Conservation (phyloP, 2,329 filamentous ascomycete species). For the Periglandula ipomoeae region DNA sequence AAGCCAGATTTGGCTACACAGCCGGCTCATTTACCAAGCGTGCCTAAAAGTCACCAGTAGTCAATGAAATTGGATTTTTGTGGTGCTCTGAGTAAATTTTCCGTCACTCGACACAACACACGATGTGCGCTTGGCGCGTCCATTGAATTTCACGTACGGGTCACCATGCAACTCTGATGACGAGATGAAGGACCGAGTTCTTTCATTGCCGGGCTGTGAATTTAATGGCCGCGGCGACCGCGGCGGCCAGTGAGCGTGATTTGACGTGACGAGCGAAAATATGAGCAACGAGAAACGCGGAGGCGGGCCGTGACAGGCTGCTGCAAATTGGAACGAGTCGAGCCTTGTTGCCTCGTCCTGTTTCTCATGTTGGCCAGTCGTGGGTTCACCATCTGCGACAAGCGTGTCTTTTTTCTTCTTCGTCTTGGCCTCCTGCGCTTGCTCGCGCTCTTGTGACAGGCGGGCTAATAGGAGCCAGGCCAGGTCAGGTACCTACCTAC, state of each 20-base stretch:
- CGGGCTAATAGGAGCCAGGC: not conserved
- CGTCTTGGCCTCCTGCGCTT: not conserved
- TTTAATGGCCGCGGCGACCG: not conserved
- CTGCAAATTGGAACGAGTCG: slow-evolving; percentile 3
- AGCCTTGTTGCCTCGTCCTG: slow-evolving; percentile 4
- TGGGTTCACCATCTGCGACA: slow-evolving; percentile 12
- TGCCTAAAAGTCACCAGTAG: too few species aligned
- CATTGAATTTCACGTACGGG: too few species aligned
- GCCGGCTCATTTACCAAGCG: too few species aligned
- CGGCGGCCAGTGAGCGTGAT: not conserved
- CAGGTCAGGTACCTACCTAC: too few species aligned
- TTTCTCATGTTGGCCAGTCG: slow-evolving; percentile 11
- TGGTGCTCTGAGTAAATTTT: too few species aligned
- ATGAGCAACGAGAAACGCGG: not conserved
- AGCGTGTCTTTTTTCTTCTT: not conserved
- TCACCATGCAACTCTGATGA: not conserved
- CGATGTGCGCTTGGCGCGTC: too few species aligned
- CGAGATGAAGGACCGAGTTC: not conserved
- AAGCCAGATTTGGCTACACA: too few species aligned
- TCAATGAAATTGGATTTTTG: too few species aligned
- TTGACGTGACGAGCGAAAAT: not conserved
- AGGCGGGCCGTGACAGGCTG: slow-evolving; percentile 10
- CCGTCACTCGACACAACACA: too few species aligned
- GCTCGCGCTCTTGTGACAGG: not conserved
- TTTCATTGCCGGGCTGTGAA: not conserved